Base-by-base conservation (phyloP, 2,329 filamentous ascomycete species). In the Drechslerella dactyloides region DNA sequence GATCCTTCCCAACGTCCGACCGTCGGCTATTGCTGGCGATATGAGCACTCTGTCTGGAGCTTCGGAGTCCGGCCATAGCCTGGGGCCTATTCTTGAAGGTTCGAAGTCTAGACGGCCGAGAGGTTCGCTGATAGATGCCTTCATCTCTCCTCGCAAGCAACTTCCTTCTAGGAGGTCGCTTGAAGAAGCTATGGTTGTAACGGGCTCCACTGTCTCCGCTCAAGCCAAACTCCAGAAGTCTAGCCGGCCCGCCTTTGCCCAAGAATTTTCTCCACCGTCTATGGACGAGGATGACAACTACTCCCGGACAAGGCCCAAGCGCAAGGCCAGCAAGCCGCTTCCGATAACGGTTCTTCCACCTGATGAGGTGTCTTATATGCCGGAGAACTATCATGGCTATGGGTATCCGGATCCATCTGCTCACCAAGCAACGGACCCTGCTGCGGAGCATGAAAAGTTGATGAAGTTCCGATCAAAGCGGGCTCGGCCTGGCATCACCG, bases 1-100 rank as follows among this genome's bases (percentile, higher is more conserved):
- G 60, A 77, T 81, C 50, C 75, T 81, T 8, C 80, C 80, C 0
- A 80, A 80, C 46, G 76, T 77, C 33, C 59, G 66, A 19, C 66
- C 66, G 13, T 70, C 66, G 17, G 66, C 66, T 27, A 64, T 70
- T 21, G 50, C 66, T 27, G 54, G 55, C 24, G 66, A 70, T 44
- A 60, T 63, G 48, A 60, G 54, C 33, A 42, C 54, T 52, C 40
- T 62, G 13, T 40, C 66, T 52, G 53, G 59, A 2, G 48, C 51
- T 37, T 33, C 37, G 1, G 52, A 59, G 42, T 19, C 46, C 13
- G 66, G 59, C 15, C 53, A 64, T 35, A 48, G 59, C 19, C 40
- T 70, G 19, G 66, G 53, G 30, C 40, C 60, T 8, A 54, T 58
- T n/a, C 15, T 60, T 10, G 66, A 70, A 37, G 48, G 54, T 27